A percentile compares a stretch with the other conserved stretches of the same genome.
phyloP scores from a whole-genome alignment of 805 yeast species.

The Ogataea allantospora region DNA sequence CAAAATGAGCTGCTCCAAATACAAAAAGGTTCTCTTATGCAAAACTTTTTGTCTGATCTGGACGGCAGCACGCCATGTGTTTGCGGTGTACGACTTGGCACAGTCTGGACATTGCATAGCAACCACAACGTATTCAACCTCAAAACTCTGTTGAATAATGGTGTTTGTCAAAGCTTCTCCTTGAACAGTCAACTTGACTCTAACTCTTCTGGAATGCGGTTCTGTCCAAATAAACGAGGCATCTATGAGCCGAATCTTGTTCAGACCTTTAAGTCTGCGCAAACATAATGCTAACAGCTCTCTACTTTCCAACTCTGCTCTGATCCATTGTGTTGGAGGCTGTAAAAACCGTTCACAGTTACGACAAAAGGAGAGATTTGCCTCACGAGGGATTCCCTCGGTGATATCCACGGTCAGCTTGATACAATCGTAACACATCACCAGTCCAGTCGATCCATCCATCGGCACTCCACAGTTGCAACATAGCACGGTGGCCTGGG shows the following conservation, averaged over 20 bases:
- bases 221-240: slow-evolving; percentile 98
- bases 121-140: slow-evolving; percentile 87
- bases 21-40: slow-evolving; percentile 94
- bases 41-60: slow-evolving; percentile 97
- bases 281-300: slow-evolving; percentile 89
- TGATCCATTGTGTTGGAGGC: slow-evolving; percentile 93
- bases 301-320: slow-evolving; percentile 87
- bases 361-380: slow-evolving; percentile 89
- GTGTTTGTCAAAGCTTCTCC: slow-evolving; percentile 95
- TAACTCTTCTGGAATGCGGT: slow-evolving; percentile 95
- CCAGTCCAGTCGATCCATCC: slow-evolving; percentile 91
- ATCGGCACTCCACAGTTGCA: slow-evolving; percentile 98
- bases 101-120: slow-evolving; percentile 99
- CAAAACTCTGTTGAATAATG: slow-evolving; percentile 89
- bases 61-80: slow-evolving; percentile 97
- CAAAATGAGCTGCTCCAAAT: slow-evolving; percentile 91
- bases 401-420: slow-evolving; percentile 91
- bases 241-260: slow-evolving; percentile 82
- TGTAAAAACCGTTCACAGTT: slow-evolving; percentile 95
- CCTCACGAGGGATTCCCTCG: slow-evolving; percentile 91
- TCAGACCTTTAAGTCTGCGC: slow-evolving; percentile 82
- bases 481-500: slow-evolving; percentile 83
- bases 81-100: slow-evolving; percentile 93
- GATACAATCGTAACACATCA: slow-evolving; percentile 97
- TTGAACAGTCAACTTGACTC: slow-evolving; percentile 89